A percentile compares a stretch with the other conserved stretches of the same genome.
Conservation (phyloP, 2,329 filamentous ascomycete species). For the Seiridium cupressi region DNA sequence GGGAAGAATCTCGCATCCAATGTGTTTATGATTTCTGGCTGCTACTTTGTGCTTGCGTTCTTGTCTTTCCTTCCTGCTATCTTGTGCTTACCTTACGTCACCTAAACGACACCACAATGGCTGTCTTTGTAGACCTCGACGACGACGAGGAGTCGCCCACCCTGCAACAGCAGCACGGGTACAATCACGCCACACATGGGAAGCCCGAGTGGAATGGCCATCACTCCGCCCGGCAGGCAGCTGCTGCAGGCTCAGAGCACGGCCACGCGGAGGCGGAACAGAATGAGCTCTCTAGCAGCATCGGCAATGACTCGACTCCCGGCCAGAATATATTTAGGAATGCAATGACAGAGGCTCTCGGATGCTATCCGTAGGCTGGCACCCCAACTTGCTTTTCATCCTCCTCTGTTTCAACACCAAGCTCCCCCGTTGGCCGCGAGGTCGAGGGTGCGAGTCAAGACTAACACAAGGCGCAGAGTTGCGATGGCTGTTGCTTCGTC, state of each 20-base stretch:
- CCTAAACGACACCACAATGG: conserved; percentile 19
- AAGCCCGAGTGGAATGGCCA: conserved; percentile 23
- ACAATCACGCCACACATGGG: background rate
- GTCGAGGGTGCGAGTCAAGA: conserved; percentile 11
- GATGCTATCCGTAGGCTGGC: conserved; percentile 65
- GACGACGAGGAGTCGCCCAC: conserved; percentile 26
- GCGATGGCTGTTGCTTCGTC: conserved; percentile 70
- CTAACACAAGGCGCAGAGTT: conserved; percentile 53
- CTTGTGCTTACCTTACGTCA: conserved; percentile 5
- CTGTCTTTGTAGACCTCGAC: conserved; percentile 32
- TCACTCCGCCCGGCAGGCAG: conserved; percentile 11
- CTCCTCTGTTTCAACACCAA: conserved; percentile 14
- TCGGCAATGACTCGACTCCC: conserved; percentile 5
- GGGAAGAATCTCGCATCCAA: background rate
- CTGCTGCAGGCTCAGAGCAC: conserved; percentile 6
- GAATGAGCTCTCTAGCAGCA: conserved; percentile 7
- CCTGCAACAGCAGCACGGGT: conserved; percentile 10
- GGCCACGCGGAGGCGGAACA: background rate
- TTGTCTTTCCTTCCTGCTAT: background rate
- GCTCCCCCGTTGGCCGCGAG: background rate
- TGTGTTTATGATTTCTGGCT: background rate
- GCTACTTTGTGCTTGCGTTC: background rate
- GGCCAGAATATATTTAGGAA: conserved; percentile 52
- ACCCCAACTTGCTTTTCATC: conserved; percentile 25
- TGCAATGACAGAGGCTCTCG: conserved; percentile 59